phyloP scores from a whole-genome alignment of 441 rosid species.

The Cnidoscolus chayamansa region DNA sequence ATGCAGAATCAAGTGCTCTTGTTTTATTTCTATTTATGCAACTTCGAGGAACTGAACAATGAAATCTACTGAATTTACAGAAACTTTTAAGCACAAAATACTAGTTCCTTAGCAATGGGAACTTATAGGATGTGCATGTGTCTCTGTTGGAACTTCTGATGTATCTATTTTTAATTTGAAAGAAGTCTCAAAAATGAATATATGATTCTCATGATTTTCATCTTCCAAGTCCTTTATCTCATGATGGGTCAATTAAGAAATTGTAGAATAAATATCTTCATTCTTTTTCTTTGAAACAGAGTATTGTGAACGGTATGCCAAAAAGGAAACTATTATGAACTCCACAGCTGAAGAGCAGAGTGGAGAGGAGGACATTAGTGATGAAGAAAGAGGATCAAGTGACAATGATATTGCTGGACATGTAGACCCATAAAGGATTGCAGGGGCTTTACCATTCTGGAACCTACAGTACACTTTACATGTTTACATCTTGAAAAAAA shows the following conservation, averaged over 20 bases:
- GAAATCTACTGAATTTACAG: not conserved
- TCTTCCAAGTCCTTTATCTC: not conserved
- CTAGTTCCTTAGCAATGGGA: not conserved
- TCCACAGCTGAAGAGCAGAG: slow-evolving; percentile 33
- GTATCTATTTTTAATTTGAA: not conserved
- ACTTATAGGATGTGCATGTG: not conserved
- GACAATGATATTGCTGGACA: slow-evolving; percentile 60
- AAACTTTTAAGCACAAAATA: not conserved
- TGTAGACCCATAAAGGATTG: slow-evolving; percentile 39
- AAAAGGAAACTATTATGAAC: slow-evolving; percentile 42
- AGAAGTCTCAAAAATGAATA: not conserved
- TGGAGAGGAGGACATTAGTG: slow-evolving; percentile 46
- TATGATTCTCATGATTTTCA: not conserved
- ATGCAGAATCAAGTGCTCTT: not conserved
- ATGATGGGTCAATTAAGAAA: not conserved
- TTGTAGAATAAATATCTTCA: not conserved
- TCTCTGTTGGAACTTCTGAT: not conserved
- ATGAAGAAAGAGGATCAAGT: slow-evolving; percentile 41
- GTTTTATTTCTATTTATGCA: not conserved
- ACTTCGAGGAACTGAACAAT: not conserved
- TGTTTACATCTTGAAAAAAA: not conserved
- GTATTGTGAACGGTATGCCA: slow-evolving; percentile 56
- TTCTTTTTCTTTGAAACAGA: slow-evolving; percentile 31
- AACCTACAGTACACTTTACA: not conserved
- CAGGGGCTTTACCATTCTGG: not conserved